Evolutionary conservation across 352 stramenopile species (phyloP), one percentile per base, ranked within the genome.

Genomic region (Pythium myriotylum): DNA sequence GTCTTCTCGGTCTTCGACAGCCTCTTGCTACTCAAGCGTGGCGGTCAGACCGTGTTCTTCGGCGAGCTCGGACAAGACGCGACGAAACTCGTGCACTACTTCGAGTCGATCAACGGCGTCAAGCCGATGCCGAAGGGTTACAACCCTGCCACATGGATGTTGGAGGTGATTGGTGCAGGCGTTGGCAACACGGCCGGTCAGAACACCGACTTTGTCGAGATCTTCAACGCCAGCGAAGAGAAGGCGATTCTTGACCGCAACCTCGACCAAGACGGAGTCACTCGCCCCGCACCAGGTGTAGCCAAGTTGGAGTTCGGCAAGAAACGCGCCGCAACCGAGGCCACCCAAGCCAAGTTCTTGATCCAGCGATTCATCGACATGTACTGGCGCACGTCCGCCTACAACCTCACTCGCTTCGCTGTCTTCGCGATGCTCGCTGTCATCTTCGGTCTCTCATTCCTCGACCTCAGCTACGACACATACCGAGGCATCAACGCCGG

Each of bases 301-400:
- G 12, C 3, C 17, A 33, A 20, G 12, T 35, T 63, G 17, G 19
- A 5, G 8, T 63, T 56, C 17, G 33, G 13, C 0, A 39, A 26
- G 17, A 63, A 63, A 26, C 56, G 46, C 12, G 56, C 56, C 1
- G 43, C 56, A 3, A 41, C 33, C 3, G 20, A 41, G 9, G 16
- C 33, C 20, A 63, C 56, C 6, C 56, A 63, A 20, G 33, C 37
- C 14, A 40, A 24, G 20, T 41, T 63, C 35, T 39, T 63, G 23
- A n/a, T 63, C 14, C 19, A 56, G 14, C 45, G 56, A 4, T 56
- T 63, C 33, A 16, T 63, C 7, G 7, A 23, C 55, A 76, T 82
- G 42, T 94, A 95, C 62, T 94, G 74, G 76, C 73, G 88, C 23
- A 86, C 72, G 19, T 81, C 84, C 14, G 65, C 68, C 35, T 95